Conservation (phyloP, 164 flowering plant species). For the Nelumbo lutea region DNA sequence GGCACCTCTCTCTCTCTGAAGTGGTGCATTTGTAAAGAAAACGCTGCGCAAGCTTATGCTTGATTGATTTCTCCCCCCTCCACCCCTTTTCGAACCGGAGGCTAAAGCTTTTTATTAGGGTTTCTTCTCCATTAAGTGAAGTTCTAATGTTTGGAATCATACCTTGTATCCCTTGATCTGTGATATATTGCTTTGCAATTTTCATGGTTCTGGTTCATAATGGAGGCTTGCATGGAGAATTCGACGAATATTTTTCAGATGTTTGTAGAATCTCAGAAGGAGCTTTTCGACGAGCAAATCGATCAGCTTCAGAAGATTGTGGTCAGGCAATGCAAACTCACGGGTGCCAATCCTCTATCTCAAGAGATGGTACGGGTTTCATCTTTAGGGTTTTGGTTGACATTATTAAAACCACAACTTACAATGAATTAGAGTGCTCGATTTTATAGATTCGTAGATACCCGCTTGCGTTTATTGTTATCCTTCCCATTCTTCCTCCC, state of each 20-base stretch:
- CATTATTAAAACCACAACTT: no score
- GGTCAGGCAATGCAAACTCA: constrained; percentile 74
- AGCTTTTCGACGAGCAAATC: constrained; percentile 70
- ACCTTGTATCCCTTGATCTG: not conserved
- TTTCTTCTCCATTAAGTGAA: not conserved
- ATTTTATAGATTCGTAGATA: not conserved
- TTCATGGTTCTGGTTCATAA: constrained; percentile 8
- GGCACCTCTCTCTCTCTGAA: no score
- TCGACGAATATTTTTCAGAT: constrained; percentile 24
- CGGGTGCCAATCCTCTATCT: constrained; percentile 93
- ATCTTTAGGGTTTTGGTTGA: not conserved
- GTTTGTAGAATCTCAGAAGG: constrained; percentile 60
- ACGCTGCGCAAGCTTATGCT: no score
- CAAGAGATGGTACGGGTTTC: constrained; percentile 78
- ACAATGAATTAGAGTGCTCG: not conserved
- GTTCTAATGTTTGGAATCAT: constrained; percentile 4
- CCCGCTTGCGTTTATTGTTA: not conserved
- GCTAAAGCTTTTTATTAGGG: not conserved
- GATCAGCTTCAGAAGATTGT: constrained; percentile 68
- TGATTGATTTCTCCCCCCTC: not conserved
- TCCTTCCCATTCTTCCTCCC: no score
- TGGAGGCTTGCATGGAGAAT: constrained; percentile 43
- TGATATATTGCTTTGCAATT: not conserved
- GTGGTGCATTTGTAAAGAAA: not conserved
- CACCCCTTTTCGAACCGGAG: not conserved